phyloP scores from a whole-genome alignment of 768 basidiomycete species.

The Boletus subparvulus region DNA sequence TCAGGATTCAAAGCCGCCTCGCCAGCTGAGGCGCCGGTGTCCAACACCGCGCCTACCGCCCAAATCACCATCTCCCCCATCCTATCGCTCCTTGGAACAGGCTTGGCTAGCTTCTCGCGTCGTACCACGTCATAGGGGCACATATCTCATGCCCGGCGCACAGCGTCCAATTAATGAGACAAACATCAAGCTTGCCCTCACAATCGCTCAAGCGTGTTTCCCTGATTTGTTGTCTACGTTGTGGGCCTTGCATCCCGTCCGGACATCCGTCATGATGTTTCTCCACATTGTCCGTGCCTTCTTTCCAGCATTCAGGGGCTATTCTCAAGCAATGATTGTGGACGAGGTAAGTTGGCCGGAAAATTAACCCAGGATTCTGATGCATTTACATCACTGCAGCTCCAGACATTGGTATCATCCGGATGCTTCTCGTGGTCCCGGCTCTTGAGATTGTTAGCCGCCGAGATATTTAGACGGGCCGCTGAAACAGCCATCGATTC shows the following conservation, averaged over 20 bases:
- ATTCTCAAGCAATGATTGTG: conserved; percentile 83
- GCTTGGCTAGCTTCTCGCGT: conserved; percentile 61
- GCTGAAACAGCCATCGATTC: conserved; percentile 66
- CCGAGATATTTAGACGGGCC: conserved; percentile 64
- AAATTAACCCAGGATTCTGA: conserved; percentile 8
- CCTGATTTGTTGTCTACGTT: conserved; percentile 52
- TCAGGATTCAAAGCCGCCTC: conserved; percentile 22
- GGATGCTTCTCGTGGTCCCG: conserved; percentile 71
- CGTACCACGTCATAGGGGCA: conserved; percentile 45
- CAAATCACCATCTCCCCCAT: neutral
- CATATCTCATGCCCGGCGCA: conserved; percentile 60
- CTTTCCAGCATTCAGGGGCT: conserved; percentile 80
- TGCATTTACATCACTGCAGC: conserved; percentile 37
- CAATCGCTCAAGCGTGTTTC: conserved; percentile 53
- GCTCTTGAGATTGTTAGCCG: conserved; percentile 54
- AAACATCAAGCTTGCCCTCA: conserved; percentile 58
- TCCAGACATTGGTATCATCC: conserved; percentile 68
- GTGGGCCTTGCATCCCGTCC: conserved; percentile 61
- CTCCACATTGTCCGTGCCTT: conserved; percentile 71
- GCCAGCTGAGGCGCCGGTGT: conserved; percentile 20
- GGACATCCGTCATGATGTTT: conserved; percentile 68
- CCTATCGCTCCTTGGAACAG: conserved; percentile 33
- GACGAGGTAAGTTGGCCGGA: conserved; percentile 60
- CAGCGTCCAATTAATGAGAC: conserved; percentile 58
- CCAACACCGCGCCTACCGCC: conserved; percentile 4